phyloP scores from a whole-genome alignment of 1,284 basidiomycete genomes.

The Moniliella sp. region DNA sequence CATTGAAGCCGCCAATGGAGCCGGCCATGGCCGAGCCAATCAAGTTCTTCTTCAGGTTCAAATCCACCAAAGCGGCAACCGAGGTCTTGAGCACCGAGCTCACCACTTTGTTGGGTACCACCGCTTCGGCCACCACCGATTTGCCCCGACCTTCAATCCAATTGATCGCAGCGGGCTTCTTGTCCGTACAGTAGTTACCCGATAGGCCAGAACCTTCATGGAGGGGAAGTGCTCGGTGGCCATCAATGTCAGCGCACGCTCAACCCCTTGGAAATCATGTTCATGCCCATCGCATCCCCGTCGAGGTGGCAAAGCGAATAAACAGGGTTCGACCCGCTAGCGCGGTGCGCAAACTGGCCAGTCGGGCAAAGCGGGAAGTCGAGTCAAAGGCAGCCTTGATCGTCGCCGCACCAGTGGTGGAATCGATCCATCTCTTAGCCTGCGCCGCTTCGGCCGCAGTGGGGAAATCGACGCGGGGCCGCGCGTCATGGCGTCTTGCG shows the following conservation, averaged over 20 bases:
- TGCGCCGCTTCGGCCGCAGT: conserved; percentile 54
- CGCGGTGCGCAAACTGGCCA: conserved; percentile 25
- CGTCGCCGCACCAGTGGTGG: conserved; percentile 52
- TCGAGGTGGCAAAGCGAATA: conserved; percentile 81
- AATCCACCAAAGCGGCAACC: conserved; percentile 64
- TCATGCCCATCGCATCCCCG: conserved; percentile 99
- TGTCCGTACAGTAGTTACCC: conserved; percentile 98
- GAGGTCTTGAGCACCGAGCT: conserved; percentile 84
- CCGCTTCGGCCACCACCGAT: conserved; percentile 91
- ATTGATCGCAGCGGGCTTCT: conserved; percentile 99
- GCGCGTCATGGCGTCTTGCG: conserved; percentile 87
- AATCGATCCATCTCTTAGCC: conserved; percentile 73
- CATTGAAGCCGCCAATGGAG: conserved; percentile 91
- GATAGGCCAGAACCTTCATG: conserved; percentile 81
- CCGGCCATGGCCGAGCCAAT: conserved; percentile 96
- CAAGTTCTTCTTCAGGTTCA: conserved; percentile 94
- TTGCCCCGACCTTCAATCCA: conserved; percentile 98
- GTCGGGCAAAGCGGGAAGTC: conserved; percentile 40
- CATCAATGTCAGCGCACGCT: conserved; percentile 63
- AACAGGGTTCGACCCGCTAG: conserved; percentile 48
- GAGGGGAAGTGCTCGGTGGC: conserved; percentile 58
- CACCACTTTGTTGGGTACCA: conserved; percentile 70
- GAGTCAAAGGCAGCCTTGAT: conserved; percentile 76
- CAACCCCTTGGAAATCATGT: conserved; percentile 46
- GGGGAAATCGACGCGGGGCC: conserved; percentile 95